Evolutionary conservation across 1,139 yeast species (phyloP).

Genomic region (Zygosaccharomyces sapae): DNA sequence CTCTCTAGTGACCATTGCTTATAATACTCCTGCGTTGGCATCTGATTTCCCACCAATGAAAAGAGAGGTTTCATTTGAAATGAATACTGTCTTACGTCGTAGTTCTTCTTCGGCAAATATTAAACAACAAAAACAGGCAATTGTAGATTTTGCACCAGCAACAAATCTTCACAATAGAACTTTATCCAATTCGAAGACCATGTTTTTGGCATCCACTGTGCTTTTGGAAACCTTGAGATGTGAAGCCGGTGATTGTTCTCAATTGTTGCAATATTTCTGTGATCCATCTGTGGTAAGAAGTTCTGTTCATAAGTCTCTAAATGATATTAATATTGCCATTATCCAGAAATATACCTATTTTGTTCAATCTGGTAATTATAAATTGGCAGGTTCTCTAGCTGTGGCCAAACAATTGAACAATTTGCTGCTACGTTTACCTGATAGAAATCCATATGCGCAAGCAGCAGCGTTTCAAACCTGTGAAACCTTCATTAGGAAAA

Average conservation of each 20-base stretch:
- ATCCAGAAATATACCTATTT: constrained; percentile 50
- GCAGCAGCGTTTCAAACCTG: constrained; percentile 78
- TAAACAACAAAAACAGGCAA: constrained; percentile 64
- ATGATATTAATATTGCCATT: constrained; percentile 58
- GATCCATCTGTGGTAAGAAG: constrained; percentile 68
- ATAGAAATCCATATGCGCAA: constrained; percentile 70
- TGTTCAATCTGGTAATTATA: constrained; percentile 34
- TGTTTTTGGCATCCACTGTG: constrained; percentile 82
- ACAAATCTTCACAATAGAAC: constrained; percentile 37
- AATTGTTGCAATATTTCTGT: constrained; percentile 68
- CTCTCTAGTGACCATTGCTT: constrained; percentile 69
- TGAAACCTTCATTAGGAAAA: constrained; percentile 56
- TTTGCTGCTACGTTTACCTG: constrained; percentile 69
- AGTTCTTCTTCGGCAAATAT: constrained; percentile 83
- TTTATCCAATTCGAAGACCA: constrained; percentile 71
- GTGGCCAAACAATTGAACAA: constrained; percentile 70
- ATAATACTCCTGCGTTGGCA: constrained; percentile 87
- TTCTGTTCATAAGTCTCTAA: constrained; percentile 68
- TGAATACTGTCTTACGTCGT: constrained; percentile 84
- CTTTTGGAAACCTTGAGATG: constrained; percentile 77
- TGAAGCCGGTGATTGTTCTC: constrained; percentile 75
- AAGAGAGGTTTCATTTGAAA: constrained; percentile 86
- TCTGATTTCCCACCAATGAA: constrained; percentile 81
- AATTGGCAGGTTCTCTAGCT: constrained; percentile 49
- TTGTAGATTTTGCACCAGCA: constrained; percentile 33